phyloP scores from a whole-genome alignment of 768 basidiomycete genomes.

The Lactifluus hygrophoroides region DNA sequence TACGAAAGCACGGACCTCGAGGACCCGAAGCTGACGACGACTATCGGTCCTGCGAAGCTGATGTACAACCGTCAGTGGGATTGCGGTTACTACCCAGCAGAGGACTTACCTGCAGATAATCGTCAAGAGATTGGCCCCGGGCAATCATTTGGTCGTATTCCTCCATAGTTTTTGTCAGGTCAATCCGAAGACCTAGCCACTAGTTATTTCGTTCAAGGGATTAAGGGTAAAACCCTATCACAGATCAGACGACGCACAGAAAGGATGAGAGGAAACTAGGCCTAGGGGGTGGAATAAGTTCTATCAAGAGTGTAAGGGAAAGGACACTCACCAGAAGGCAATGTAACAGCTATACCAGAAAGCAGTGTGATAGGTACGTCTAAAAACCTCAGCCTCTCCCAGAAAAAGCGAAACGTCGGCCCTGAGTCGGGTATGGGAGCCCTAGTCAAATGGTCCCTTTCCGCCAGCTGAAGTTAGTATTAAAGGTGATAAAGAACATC shows the following conservation, averaged over 20 bases:
- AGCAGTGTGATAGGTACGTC: not conserved
- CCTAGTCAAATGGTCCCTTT: not conserved
- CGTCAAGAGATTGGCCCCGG: not conserved
- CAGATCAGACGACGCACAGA: not conserved
- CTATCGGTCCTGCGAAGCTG: not conserved
- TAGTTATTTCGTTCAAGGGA: not conserved
- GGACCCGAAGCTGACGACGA: not conserved
- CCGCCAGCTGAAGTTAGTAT: not conserved
- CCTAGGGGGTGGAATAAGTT: not conserved
- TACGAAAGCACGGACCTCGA: not conserved
- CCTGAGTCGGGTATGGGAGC: not conserved
- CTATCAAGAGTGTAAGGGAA: not conserved
- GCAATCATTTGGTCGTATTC: not conserved
- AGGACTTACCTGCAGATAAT: not conserved
- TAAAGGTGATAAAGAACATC: not conserved
- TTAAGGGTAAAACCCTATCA: not conserved
- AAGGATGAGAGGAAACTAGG: not conserved
- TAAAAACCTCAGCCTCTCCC: not conserved
- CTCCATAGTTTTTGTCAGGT: not conserved
- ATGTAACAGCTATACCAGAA: not conserved
- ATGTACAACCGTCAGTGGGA: not conserved
- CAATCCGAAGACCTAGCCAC: slow-evolving; percentile 3
- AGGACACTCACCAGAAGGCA: not conserved
- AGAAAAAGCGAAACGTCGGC: not conserved
- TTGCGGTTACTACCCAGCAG: not conserved